phyloP scores from a whole-genome alignment of 495 filamentous ascomycete genomes.

The Rostrohypoxylon terebratum region DNA sequence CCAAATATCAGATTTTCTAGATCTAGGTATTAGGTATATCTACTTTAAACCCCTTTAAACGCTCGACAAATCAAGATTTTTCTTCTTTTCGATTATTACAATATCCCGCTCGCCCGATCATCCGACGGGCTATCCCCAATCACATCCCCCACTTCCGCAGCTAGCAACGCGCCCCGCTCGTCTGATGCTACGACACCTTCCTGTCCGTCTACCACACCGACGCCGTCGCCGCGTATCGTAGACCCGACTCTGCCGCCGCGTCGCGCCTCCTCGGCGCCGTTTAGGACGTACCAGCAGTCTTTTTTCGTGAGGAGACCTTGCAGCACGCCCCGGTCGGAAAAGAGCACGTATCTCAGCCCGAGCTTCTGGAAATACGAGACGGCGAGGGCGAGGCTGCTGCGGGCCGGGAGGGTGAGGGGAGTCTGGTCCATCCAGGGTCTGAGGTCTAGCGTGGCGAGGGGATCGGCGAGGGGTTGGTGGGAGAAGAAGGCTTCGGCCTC shows the following conservation, averaged over 20 bases:
- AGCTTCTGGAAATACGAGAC: slow-evolving; percentile 93
- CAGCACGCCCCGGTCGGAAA: slow-evolving; percentile 81
- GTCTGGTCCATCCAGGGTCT: slow-evolving; percentile 99
- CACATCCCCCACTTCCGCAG: not conserved
- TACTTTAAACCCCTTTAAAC: not conserved
- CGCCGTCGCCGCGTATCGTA: slow-evolving; percentile 4
- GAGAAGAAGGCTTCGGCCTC: slow-evolving; percentile 86
- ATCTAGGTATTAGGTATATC: no score
- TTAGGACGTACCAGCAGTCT: slow-evolving; percentile 94
- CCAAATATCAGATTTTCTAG: not conserved
- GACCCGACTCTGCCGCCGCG: slow-evolving; percentile 16
- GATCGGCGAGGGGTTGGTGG: slow-evolving; percentile 84
- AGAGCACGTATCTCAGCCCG: slow-evolving; percentile 89
- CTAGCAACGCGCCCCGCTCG: slow-evolving; percentile 28
- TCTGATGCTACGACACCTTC: slow-evolving; percentile 1
- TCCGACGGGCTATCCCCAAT: slow-evolving; percentile 35
- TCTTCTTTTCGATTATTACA: slow-evolving; percentile 34
- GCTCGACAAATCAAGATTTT: not conserved
- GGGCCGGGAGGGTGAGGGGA: slow-evolving; percentile 85
- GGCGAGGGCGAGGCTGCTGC: slow-evolving; percentile 80
- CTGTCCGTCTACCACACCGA: not conserved
- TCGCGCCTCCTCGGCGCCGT: slow-evolving; percentile 76
- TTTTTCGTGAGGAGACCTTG: slow-evolving; percentile 95
- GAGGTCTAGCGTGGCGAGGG: slow-evolving; percentile 82
- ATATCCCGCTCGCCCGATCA: slow-evolving; percentile 39